Percentiles rank a stretch among this genome's conserved stretches.
These are phyloP conservation scores for Puccinia coronata DNA, from an alignment of 1,284 basidiomycete species.

Conservation along the genomic window DNA sequence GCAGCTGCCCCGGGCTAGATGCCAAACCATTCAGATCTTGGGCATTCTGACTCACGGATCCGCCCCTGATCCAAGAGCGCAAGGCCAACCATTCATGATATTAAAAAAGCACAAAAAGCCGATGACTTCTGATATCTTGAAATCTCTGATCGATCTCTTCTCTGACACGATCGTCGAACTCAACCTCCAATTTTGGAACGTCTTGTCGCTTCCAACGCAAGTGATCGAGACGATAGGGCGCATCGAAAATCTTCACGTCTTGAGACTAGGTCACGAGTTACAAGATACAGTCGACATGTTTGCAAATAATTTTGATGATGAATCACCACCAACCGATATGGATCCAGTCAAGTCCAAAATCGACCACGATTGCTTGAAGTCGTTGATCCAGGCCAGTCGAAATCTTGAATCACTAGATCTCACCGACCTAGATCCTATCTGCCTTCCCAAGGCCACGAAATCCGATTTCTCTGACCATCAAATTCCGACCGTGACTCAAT, in stretches of 20 bases:
- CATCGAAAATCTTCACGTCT: neutral
- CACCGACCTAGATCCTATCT: neutral
- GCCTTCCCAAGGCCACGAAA: neutral
- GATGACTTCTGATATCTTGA: conserved; percentile 14
- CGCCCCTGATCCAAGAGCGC: neutral
- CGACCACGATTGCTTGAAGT: conserved; percentile 12
- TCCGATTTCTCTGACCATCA: neutral
- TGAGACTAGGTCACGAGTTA: conserved; percentile 23
- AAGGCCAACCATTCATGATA: too few species aligned
- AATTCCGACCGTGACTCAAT: neutral
- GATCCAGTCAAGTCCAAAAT: conserved; percentile 8
- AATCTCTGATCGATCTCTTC: conserved; percentile 1
- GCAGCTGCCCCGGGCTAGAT: neutral
- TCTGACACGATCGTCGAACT: conserved; percentile 28
- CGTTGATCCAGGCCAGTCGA: conserved; percentile 22
- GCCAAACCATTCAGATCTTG: neutral
- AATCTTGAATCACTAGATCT: conserved; percentile 12
- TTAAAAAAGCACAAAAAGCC: neutral
- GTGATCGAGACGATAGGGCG: conserved; percentile 16
- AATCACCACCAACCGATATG: neutral
- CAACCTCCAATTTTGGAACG: conserved; percentile 14
- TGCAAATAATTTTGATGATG: too few species aligned
- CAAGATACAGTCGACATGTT: too few species aligned
- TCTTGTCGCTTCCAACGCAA: neutral
- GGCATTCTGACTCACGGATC: too few species aligned